A percentile compares a stretch with the other conserved stretches of the same genome.
Conservation (phyloP, 2,329 filamentous ascomycete species). For the Cladosporium sp. region DNA sequence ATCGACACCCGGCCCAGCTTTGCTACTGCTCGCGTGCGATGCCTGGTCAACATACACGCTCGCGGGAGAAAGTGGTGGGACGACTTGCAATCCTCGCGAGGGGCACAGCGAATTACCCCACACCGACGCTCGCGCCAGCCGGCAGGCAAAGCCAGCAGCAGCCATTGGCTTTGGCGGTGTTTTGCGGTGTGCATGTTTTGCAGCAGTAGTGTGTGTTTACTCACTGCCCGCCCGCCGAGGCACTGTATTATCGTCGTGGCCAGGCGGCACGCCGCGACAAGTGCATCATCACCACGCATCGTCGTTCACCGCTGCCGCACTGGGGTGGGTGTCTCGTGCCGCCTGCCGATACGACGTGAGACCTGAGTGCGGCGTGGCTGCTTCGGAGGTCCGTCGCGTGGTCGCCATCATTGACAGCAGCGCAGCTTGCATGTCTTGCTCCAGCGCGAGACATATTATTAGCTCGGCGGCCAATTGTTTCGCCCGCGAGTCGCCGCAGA, state of each 20-base stretch:
- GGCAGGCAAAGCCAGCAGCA: too few species aligned
- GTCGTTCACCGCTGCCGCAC: neutral
- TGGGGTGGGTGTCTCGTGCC: neutral
- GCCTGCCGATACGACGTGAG: neutral
- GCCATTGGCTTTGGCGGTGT: neutral
- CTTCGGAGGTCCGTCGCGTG: slow-evolving; percentile 4
- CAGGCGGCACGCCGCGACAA: too few species aligned
- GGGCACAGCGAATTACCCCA: neutral
- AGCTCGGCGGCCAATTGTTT: slow-evolving; percentile 3
- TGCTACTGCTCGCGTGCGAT: neutral
- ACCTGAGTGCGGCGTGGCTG: neutral
- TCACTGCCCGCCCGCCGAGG: neutral
- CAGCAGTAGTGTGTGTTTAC: neutral
- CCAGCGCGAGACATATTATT: slow-evolving; percentile 2
- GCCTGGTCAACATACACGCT: neutral
- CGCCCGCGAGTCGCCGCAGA: neutral
- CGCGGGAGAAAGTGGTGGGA: neutral
- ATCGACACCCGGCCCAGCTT: neutral
- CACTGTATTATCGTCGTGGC: too few species aligned
- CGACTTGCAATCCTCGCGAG: neutral
- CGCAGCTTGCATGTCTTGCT: neutral
- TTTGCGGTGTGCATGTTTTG: slow-evolving; percentile 2
- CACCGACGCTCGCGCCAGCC: neutral
- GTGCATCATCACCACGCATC: neutral
- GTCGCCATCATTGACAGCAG: neutral